Conservation (phyloP, 345 rosid species). For the Salix suchowensis region DNA sequence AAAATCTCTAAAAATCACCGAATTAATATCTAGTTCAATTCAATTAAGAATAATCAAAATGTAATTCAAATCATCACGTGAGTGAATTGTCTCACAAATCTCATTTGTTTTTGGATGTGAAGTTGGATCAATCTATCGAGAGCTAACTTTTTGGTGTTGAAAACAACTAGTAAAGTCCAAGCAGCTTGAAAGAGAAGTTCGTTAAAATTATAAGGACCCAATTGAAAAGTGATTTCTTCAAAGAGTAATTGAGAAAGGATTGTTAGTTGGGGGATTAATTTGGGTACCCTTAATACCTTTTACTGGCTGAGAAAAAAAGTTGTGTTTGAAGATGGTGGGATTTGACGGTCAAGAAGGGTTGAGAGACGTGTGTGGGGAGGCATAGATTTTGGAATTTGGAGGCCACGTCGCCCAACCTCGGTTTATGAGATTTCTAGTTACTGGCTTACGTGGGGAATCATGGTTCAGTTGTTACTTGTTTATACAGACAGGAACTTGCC, state of each 20-base stretch:
- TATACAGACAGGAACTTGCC: too few relatives aligned
- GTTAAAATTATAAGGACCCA: neutral
- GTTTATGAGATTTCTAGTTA: neutral
- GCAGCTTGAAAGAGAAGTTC: neutral
- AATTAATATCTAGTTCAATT: rapidly evolving
- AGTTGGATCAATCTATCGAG: too few relatives aligned
- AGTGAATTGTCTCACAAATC: too few relatives aligned
- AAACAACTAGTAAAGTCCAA: too few relatives aligned
- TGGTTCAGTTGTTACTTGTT: neutral
- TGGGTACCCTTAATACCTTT: neutral
- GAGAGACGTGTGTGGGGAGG: neutral
- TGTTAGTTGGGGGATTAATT: neutral
- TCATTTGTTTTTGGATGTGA: too few relatives aligned
- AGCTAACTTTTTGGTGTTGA: too few relatives aligned
- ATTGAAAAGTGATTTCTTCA: neutral
- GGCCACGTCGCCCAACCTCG: constrained; percentile 20
- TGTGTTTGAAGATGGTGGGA: neutral
- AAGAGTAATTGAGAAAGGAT: neutral
- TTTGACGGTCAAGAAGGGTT: constrained; percentile 12
- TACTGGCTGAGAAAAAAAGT: neutral
- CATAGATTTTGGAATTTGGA: neutral
- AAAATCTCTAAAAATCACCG: too few relatives aligned
- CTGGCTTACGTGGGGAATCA: constrained; percentile 7
- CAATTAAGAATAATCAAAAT: too few relatives aligned
- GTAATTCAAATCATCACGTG: too few relatives aligned